Base-by-base conservation (phyloP, 176 grass and related monocot species). In the Saccharum spontaneum region DNA sequence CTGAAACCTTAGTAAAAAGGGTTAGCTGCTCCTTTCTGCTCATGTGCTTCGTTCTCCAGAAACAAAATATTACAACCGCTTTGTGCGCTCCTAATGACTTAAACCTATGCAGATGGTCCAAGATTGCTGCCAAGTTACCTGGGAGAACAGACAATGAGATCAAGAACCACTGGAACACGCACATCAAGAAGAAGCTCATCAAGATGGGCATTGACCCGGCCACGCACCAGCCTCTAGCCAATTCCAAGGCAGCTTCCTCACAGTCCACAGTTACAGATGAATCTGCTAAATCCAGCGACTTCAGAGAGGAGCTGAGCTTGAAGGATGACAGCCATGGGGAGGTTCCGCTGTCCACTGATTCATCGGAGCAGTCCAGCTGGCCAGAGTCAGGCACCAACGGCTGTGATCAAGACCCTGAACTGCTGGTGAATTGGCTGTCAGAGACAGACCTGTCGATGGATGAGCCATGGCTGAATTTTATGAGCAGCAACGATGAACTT, bases 81-180 rank as follows among this genome's bases (percentile, higher is more conserved):
- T 4, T 71, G 5, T n/a, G 72, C 9, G 49, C 34, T 84, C 81
- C 20, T 88, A 26, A 54, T 72, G 22, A 7, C 8, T 79, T 74
- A 18, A 14, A 43, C 52, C 17, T 33, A 3, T 78, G 30, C 80
- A 95, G 93, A 90, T 95, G 90, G 90, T 95, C 93, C 40, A 91
- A 91, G 72, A 95, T 95, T 67, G 93, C 93, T 49, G 70, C 93
- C n/a, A 90, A 83, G 49, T 76, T 95, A 85, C 93, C 93, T 4
- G 93, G 93, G 17, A 76, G 93, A 73, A 95, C 93, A 1, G 92
- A 94, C 44, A 97, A 97, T 38, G 94, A 97, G 76, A 97, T 97
- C 78, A 97, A 97, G 87, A 97, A 97, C 73, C 87, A 97, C 70
- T 97, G 94, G 94, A 97, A 97, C 77, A 97, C 94, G 0, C 94